Evolutionary conservation across 768 basidiomycete genomes (phyloP).

Genomic region (Amanita pallidorosea): DNA sequence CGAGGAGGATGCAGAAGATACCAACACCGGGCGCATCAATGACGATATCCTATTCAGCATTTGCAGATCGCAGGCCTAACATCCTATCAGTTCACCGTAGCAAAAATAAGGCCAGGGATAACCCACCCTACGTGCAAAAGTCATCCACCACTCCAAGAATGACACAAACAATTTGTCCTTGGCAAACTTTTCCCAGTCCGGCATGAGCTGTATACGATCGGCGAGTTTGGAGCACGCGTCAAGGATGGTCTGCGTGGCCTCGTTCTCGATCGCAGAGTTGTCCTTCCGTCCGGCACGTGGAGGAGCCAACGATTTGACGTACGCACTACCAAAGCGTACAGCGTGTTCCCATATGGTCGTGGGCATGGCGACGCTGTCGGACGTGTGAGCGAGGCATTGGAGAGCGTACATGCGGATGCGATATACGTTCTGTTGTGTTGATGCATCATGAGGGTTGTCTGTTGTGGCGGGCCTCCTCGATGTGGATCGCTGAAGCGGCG

Average conservation of each 20-base stretch:
- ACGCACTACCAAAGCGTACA: constrained; percentile 36
- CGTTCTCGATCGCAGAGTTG: constrained; percentile 15
- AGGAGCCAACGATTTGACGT: constrained; percentile 23
- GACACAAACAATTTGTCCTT: constrained; percentile 41
- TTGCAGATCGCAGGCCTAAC: constrained; percentile 36
- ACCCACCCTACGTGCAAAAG: constrained; percentile 53
- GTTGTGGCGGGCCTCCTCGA: not conserved
- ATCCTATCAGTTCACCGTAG: not conserved
- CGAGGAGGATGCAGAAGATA: not conserved
- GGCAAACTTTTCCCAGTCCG: constrained; percentile 28
- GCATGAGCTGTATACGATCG: constrained; percentile 23
- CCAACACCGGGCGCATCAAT: not conserved
- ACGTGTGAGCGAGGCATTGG: constrained; percentile 35
- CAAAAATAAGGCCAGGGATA: not conserved
- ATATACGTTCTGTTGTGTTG: constrained; percentile 14
- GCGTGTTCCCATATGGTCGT: constrained; percentile 64
- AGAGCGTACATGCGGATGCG: constrained; percentile 32
- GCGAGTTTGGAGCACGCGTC: constrained; percentile 33
- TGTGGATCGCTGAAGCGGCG: constrained; percentile 6
- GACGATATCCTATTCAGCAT: constrained; percentile 25
- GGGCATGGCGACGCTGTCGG: constrained; percentile 34
- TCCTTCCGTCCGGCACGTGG: not conserved
- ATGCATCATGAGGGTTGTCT: not conserved
- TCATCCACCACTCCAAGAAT: constrained; percentile 67
- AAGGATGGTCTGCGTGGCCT: constrained; percentile 26